Evolutionary conservation across 805 yeast genomes (phyloP).

Genomic region (Pichia sporocuriosa): DNA sequence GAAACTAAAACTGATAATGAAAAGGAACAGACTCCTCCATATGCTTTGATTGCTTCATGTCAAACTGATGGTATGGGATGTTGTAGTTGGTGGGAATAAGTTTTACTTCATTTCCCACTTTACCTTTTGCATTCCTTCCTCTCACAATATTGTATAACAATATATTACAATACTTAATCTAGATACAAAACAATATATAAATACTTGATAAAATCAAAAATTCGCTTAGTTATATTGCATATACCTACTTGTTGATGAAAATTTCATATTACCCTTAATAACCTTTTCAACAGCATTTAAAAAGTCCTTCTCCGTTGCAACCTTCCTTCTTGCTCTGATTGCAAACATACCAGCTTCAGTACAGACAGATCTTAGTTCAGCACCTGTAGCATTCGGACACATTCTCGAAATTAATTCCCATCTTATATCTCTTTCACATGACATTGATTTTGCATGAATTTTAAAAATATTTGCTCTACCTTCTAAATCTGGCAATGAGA

Average conservation of each 20-base stretch:
- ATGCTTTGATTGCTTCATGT: conserved; percentile 81
- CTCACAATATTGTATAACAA: too few relatives aligned
- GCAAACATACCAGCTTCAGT: conserved; percentile 99
- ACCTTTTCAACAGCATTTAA: conserved; percentile 97
- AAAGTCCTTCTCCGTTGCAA: conserved; percentile 97
- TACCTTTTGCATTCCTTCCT: too few relatives aligned
- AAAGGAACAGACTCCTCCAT: conserved; percentile 58
- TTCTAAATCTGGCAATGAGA: conserved; percentile 91
- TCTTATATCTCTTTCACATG: conserved; percentile 93
- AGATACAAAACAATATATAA: too few relatives aligned
- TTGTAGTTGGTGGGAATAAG: conserved; percentile 89
- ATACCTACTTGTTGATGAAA: conserved; percentile 93
- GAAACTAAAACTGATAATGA: conserved; percentile 30
- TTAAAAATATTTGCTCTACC: conserved; percentile 97
- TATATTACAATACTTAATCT: too few relatives aligned
- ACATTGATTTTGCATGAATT: conserved; percentile 96
- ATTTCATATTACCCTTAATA: conserved; percentile 96
- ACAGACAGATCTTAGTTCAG: conserved; percentile 95
- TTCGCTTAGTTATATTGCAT: conserved; percentile 98
- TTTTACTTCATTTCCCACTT: too few relatives aligned
- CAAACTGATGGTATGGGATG: conserved; percentile 97
- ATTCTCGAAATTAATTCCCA: conserved; percentile 97
- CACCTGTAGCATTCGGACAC: conserved; percentile 98
- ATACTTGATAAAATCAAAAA: too few relatives aligned
- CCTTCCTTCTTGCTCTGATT: conserved; percentile 95